These are phyloP conservation scores for Penicillium salamii DNA, from an alignment of 495 filamentous ascomycete species.

Conservation along the genomic window DNA sequence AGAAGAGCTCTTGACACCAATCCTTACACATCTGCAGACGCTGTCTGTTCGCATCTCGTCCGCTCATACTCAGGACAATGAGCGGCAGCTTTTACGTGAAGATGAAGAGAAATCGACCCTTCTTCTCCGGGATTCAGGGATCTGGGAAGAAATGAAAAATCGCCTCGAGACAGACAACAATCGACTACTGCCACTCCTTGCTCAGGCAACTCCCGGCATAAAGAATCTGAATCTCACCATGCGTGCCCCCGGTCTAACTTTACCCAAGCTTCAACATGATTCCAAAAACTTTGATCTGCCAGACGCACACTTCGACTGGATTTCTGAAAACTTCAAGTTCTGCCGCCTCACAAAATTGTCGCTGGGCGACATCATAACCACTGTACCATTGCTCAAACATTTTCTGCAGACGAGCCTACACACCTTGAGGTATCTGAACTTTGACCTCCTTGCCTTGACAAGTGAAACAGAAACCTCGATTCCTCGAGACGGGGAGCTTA, in stretches of 20 bases:
- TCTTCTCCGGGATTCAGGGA: neutral
- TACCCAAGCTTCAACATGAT: neutral
- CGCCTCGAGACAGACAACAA: neutral
- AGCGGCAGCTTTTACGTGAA: neutral
- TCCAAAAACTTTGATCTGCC: neutral
- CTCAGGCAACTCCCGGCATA: neutral
- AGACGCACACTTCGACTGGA: slow-evolving; percentile 1
- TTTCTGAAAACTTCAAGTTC: neutral
- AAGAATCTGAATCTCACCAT: neutral
- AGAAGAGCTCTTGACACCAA: neutral
- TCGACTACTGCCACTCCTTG: neutral
- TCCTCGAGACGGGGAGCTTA: neutral
- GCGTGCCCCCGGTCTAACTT: neutral
- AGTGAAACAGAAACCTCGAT: neutral
- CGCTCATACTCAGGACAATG: neutral
- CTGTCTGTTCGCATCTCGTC: neutral
- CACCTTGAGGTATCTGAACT: neutral
- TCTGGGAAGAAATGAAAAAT: neutral
- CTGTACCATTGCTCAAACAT: neutral
- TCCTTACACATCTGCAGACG: neutral
- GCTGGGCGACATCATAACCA: neutral
- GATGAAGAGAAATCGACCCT: neutral
- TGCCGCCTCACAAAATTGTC: neutral
- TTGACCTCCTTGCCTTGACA: neutral
- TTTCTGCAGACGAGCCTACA: neutral